phyloP scores from a whole-genome alignment of 202 grass and related monocot genomes.

The Cymbopogon flexuosus region DNA sequence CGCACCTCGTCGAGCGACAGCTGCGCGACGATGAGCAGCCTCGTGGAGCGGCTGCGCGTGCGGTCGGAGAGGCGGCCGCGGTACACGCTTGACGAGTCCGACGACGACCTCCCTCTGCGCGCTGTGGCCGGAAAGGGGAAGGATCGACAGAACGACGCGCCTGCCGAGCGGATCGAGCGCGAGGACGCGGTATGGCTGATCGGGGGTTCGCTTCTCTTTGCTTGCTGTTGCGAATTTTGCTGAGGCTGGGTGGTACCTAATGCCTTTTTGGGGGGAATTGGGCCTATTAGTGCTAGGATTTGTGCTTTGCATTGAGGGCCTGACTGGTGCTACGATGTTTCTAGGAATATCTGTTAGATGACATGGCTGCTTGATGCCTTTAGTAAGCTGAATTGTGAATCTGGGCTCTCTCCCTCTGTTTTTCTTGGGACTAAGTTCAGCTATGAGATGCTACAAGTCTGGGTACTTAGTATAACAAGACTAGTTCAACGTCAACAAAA shows the following conservation, averaged over 20 bases:
- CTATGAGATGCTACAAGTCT: conserved; percentile 5
- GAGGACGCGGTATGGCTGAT: conserved; percentile 63
- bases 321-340: conserved; percentile 1
- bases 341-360: background rate
- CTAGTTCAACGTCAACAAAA: background rate
- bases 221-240: conserved; percentile 9
- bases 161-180: conserved; percentile 52
- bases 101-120: conserved; percentile 61
- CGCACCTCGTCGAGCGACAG: background rate
- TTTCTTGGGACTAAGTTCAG: conserved; percentile 1
- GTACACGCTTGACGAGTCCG: conserved; percentile 79
- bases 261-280: background rate
- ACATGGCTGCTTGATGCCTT: background rate
- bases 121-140: conserved; percentile 43
- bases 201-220: conserved; percentile 17
- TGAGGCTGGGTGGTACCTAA: conserved; percentile 1
- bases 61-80: conserved; percentile 89
- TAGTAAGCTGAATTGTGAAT: conserved; percentile 12
- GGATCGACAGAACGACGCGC: conserved; percentile 38
- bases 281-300: conserved; percentile 1
- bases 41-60: conserved; percentile 89
- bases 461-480: conserved; percentile 2
- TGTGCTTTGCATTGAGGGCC: background rate
- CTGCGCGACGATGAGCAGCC: conserved; percentile 73
- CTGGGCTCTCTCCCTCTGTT: background rate